Base-by-base conservation (phyloP, 352 stramenopile species). In the Phytophthora idaei region DNA sequence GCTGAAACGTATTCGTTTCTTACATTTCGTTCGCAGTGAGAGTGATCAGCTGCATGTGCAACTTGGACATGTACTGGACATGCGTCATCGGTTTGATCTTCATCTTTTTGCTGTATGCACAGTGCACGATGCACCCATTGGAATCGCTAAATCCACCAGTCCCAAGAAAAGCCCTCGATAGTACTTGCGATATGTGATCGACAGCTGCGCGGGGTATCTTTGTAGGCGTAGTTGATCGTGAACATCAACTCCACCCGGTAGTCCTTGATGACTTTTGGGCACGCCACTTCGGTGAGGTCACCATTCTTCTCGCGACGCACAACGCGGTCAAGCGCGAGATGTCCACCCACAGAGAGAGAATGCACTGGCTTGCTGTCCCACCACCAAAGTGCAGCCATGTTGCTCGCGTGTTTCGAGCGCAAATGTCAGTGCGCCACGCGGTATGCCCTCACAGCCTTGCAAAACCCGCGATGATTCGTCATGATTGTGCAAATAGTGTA, bases 391-490 rank as follows among this genome's bases (percentile, higher is more conserved):
- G 42, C 21, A 10, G 60, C 6, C 50, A 61, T 61, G 2, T 61
- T 27, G 0, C 45, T 55, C 15, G 56, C 50, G 11, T 50, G 29
- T 11, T 61, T 61, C 8, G 60, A 67, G 5, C 50, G 31, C 2
- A 25, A 45, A 61, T 8, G 41, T 48, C 14, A 56, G 11, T 7
- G 60, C 5, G 4, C 60, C 60, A 1, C 59, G 60, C 1, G 32
- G 49, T 31, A 60, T 28, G 29, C 44, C 17, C 9, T 67, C 11
- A 59, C 39, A 2, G 48, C 48, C 28, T 54, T 66, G 49, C 49
- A 48, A 37, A 66, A 60, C 1, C 41, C 49, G 11, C 17, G 50
- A 3, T 49, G 49, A 11, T 61, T 67, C 14, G 41, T 61, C 59
- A 67, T 60, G 15, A 67, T 65, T 8, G 34, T 39, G 12, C 8